Conservation (phyloP, 805 yeast species). For the Kazachstania psychrophila region DNA sequence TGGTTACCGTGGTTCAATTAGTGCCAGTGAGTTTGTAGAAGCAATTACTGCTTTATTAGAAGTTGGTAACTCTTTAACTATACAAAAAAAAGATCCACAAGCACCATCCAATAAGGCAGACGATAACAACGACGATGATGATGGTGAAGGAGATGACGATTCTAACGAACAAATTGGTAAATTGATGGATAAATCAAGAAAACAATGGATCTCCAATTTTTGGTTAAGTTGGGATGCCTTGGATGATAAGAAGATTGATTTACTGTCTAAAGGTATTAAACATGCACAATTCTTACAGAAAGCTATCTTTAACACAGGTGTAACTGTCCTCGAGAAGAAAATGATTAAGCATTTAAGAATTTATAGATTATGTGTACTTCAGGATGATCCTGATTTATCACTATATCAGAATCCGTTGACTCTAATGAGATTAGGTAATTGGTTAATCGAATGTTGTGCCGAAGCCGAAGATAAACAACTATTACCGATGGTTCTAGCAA, state of each 20-base stretch:
- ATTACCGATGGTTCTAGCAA: slow-evolving; percentile 78
- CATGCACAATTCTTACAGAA: slow-evolving; percentile 79
- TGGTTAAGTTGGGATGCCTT: slow-evolving; percentile 63
- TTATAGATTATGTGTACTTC: slow-evolving; percentile 77
- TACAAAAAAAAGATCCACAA: too few species aligned
- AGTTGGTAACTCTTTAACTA: too few species aligned
- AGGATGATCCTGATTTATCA: slow-evolving; percentile 76
- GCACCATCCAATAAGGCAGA: too few species aligned
- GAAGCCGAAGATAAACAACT: slow-evolving; percentile 58
- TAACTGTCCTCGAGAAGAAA: slow-evolving; percentile 77
- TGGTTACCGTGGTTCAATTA: slow-evolving; percentile 79
- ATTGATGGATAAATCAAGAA: slow-evolving; percentile 38
- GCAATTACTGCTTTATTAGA: slow-evolving; percentile 79
- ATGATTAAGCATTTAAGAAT: slow-evolving; percentile 69
- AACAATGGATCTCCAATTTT: slow-evolving; percentile 65
- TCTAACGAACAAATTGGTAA: slow-evolving; percentile 9
- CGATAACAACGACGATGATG: slow-evolving; percentile 21
- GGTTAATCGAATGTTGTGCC: slow-evolving; percentile 85
- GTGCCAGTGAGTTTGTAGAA: slow-evolving; percentile 92
- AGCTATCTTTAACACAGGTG: slow-evolving; percentile 78
- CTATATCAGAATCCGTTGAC: slow-evolving; percentile 82
- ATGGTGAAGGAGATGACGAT: slow-evolving; percentile 19
- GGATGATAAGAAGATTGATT: slow-evolving; percentile 34
- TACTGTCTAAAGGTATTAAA: slow-evolving; percentile 47
- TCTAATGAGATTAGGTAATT: slow-evolving; percentile 71